Conservation (phyloP, 805 yeast genomes). For the Lipomyces sp. region DNA sequence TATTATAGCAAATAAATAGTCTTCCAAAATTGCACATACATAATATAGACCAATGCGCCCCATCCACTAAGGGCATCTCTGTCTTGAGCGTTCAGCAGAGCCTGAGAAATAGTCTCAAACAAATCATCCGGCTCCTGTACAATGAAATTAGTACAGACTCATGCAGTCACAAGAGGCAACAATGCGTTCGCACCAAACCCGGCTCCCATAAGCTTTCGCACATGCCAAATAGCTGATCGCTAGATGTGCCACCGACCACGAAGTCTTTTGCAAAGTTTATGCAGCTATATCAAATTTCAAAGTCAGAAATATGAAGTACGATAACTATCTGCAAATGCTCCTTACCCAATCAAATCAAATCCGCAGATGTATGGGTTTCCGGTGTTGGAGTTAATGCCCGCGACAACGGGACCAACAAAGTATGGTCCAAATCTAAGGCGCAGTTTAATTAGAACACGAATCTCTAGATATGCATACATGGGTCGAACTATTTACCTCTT, state of each 20-base stretch:
- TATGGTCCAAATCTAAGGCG: constrained; percentile 66
- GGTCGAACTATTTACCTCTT: constrained; percentile 46
- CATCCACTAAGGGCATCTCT: constrained; percentile 97
- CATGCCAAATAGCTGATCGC: constrained; percentile 98
- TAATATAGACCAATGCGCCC: constrained; percentile 94
- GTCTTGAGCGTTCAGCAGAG: constrained; percentile 89
- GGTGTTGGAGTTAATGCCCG: constrained; percentile 83
- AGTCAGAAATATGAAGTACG: not conserved
- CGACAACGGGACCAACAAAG: constrained; percentile 94
- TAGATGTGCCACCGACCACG: constrained; percentile 91
- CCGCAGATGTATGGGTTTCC: constrained; percentile 89
- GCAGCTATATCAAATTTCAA: constrained; percentile 42
- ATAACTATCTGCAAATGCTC: not conserved
- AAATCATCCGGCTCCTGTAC: constrained; percentile 78
- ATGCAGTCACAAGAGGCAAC: not conserved
- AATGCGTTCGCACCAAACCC: constrained; percentile 43
- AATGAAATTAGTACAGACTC: not conserved
- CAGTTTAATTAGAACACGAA: not conserved
- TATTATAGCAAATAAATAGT: not conserved
- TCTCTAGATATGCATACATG: not conserved
- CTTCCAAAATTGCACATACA: constrained; percentile 35
- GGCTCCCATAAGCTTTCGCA: constrained; percentile 97
- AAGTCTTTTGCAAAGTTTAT: constrained; percentile 93
- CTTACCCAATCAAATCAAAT: constrained; percentile 81
- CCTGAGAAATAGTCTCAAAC: constrained; percentile 93